Base-by-base conservation (phyloP, 1,284 basidiomycete species). In the Naganishia liquefaciens region DNA sequence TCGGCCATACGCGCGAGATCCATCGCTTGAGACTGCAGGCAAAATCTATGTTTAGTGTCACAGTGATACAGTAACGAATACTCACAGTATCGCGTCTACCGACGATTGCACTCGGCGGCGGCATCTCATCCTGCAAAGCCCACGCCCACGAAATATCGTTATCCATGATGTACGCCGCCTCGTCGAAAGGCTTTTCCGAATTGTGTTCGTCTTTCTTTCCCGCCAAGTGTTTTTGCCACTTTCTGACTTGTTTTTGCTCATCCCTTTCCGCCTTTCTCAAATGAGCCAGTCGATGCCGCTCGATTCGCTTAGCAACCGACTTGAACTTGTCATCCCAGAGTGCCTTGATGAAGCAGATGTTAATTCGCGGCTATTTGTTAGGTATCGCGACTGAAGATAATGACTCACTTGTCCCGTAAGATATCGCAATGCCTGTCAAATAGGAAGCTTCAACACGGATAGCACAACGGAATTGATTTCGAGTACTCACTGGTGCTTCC, bases 41-140 rank as follows among this genome's bases (percentile, higher is more conserved):
- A 42, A 37, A 10, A 37, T 44, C 21, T 66, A 21, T 30, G 25
- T 54, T 43, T 3, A 25, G n/a, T 13, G 43, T 3, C 27, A 21
- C 25, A 21, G 10, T 23, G 17, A 39, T 4, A 54, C 37, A 21
- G 9, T 46, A 4, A 42, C 2, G n/a, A 17, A 2, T 7, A 74
- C 77, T 72, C 40, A 77, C 77, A 46, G 78, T 73, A 55, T 79
- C 79, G 47, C 79, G 58, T 47, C 79, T 58, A 10, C 71, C 73
- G 5, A 78, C 76, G 37, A 80, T 75, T 0, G 78, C 78, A 40
- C 72, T 74, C 0, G 79, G 78, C 1, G 79, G 79, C 4, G 79
- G 79, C 27, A 72, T 68, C 69, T 80, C 79, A n/a, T 74, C 76
- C 23, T 76, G 67, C 44, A 78, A 61, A 9, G 78, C 78, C 78